Base-by-base conservation (phyloP, 306 rosid species). In the Sesbania bispinosa region DNA sequence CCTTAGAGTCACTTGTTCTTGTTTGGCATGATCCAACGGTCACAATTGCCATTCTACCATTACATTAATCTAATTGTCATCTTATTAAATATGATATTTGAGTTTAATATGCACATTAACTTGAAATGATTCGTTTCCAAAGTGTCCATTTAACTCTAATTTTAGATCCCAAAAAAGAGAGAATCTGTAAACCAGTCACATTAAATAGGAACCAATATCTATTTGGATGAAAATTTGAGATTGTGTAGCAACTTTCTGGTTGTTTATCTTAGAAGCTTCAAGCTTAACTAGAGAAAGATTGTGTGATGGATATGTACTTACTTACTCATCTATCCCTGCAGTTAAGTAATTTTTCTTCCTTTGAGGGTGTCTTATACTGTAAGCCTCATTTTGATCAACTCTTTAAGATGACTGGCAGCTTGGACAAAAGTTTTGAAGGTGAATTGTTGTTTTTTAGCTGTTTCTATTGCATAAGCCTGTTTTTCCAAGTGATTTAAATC, bases 381-480 rank as follows among this genome's bases (percentile, higher is more conserved):
- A 94, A 94, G 83, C 99, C 99, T 80, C 97, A 94, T 86, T 94
- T 86, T 72, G 89, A 86, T 79, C 97, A 94, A 83, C 92, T 94
- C 36, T 82, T 89, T 27, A 94, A 91, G 88, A 86, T 73, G 90
- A 94, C 97, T 3, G 99, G 99, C 29, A 91, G 95, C 85, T 94
- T 94, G 85, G 89, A 94, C 52, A 94, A 91, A 76, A 94, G 97
- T 79, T 94, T 94, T 72, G 96, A 94, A 89, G 95, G 97, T 90
- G 58, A 64, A 47, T 62, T 21, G 41, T 69, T 71, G 47, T 38
- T 32, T 29, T 60, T 7, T 33, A 33, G 2, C 32, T 77, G 51
- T 59, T 55, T 73, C 62, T 47, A 1, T 19, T 16, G 9, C 79
- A 59, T 52, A 75, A 42, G 7, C 29, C 23, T 54, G 9, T 47